These are phyloP conservation scores for Dryas alaskensis DNA, from an alignment of 306 rosid species.

Conservation along the genomic window DNA sequence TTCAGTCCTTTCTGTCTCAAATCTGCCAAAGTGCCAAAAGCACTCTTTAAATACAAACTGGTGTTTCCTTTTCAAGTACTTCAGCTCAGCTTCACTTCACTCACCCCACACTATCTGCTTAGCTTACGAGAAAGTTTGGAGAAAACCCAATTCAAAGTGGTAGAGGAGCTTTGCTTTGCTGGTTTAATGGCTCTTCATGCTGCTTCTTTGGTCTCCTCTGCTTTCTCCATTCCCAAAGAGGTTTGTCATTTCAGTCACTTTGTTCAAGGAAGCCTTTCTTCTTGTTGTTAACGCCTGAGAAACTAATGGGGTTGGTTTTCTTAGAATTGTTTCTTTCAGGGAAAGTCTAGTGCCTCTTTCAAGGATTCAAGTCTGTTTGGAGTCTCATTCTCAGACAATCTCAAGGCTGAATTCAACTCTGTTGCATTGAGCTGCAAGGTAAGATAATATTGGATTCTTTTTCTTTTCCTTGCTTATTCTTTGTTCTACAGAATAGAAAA, in stretches of 20 bases:
- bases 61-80: conserved; percentile 10
- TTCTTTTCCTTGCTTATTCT: neutral
- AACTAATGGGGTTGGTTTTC: conserved; percentile 8
- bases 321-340: conserved; percentile 46
- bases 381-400: conserved; percentile 61
- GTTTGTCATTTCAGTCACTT: conserved; percentile 20
- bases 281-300: neutral
- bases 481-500: neutral
- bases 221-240: conserved; percentile 52
- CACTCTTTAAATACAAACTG: conserved; percentile 13
- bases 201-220: conserved; percentile 52
- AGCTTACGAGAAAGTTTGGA: neutral
- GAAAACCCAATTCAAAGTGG: neutral
- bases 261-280: neutral
- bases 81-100: conserved; percentile 3
- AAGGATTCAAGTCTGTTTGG: conserved; percentile 83
- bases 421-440: conserved; percentile 82
- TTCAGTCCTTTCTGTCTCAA: conserved; percentile 1
- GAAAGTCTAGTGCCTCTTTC: conserved; percentile 50
- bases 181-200: conserved; percentile 51
- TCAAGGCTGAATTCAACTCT: conserved; percentile 65
- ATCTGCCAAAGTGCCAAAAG: conserved; percentile 1
- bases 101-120: neutral
- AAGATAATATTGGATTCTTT: conserved; percentile 4
- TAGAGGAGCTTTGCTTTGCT: conserved; percentile 11